Evolutionary conservation across 129 eudicot species (phyloP).

Genomic region (Calendula officinalis): DNA sequence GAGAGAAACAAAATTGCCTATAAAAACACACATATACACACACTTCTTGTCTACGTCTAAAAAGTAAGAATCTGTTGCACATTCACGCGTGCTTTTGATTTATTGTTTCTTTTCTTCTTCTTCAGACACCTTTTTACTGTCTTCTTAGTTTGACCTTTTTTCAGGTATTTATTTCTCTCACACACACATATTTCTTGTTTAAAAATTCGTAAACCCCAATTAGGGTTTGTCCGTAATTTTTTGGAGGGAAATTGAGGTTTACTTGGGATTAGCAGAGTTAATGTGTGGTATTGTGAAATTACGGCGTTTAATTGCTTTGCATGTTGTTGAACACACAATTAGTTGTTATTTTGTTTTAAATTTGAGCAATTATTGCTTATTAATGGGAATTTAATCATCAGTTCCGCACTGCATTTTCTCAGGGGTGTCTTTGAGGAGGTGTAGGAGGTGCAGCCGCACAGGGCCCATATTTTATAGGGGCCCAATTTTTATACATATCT

Average conservation of each 20-base stretch:
- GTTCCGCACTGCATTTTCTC: not conserved
- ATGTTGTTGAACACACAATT: conserved; percentile 18
- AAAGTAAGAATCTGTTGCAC: too few relatives aligned
- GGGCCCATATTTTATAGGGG: too few relatives aligned
- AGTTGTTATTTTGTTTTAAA: conserved; percentile 2
- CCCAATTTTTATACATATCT: too few relatives aligned
- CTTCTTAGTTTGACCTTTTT: conserved; percentile 36
- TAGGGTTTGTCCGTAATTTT: not conserved
- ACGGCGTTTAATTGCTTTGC: conserved; percentile 31
- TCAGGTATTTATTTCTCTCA: conserved; percentile 29
- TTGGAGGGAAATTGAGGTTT: conserved; percentile 32
- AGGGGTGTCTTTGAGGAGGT: too few relatives aligned
- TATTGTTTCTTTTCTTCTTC: too few relatives aligned
- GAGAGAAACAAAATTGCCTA: too few relatives aligned
- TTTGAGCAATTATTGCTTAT: conserved; percentile 32
- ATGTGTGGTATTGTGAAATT: conserved; percentile 5
- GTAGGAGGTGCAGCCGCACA: too few relatives aligned
- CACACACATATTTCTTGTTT: conserved; percentile 18
- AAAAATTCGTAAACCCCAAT: conserved; percentile 25
- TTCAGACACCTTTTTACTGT: too few relatives aligned
- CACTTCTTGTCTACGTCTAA: too few relatives aligned
- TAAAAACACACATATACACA: too few relatives aligned
- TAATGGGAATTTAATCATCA: conserved; percentile 13
- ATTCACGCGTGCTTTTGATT: too few relatives aligned
- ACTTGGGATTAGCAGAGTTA: conserved; percentile 19